phyloP scores from a whole-genome alignment of 2,329 filamentous ascomycete genomes.

The Ascochyta koolunga region DNA sequence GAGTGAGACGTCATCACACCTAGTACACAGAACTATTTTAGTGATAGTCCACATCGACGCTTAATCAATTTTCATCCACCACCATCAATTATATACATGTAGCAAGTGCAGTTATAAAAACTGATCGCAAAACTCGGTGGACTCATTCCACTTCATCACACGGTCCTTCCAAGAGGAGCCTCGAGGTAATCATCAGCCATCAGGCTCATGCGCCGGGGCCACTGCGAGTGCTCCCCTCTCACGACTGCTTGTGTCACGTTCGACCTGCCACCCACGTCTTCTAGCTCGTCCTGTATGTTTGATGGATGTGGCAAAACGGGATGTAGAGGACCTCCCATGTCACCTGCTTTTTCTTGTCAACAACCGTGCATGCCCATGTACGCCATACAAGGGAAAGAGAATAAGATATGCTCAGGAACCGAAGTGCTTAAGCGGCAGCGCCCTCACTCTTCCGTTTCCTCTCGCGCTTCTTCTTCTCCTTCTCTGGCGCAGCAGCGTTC shows the following conservation, averaged over 20 bases:
- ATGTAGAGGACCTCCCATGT: neutral
- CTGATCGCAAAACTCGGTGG: neutral
- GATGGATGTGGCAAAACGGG: neutral
- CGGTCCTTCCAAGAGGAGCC: neutral
- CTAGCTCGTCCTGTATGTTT: neutral
- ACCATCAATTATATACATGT: neutral
- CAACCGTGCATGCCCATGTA: neutral
- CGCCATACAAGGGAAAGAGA: neutral
- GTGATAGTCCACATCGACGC: neutral
- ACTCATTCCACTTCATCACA: neutral
- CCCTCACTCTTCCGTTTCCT: constrained; percentile 46
- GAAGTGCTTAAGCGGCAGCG: constrained; percentile 24
- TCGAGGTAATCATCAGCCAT: neutral
- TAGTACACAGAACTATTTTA: neutral
- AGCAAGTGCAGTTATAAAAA: neutral
- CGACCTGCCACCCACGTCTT: too few species aligned
- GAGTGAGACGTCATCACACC: neutral
- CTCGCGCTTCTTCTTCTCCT: constrained; percentile 43
- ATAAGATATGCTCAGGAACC: neutral
- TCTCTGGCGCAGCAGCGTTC: constrained; percentile 23
- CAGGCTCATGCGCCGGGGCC: neutral
- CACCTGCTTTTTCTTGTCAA: neutral
- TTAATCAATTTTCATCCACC: neutral
- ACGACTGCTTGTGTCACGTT: neutral
- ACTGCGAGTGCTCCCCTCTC: neutral